Evolutionary conservation across 2,329 filamentous ascomycete genomes (phyloP).

Genomic region (Zymoseptoria ardabiliae): DNA sequence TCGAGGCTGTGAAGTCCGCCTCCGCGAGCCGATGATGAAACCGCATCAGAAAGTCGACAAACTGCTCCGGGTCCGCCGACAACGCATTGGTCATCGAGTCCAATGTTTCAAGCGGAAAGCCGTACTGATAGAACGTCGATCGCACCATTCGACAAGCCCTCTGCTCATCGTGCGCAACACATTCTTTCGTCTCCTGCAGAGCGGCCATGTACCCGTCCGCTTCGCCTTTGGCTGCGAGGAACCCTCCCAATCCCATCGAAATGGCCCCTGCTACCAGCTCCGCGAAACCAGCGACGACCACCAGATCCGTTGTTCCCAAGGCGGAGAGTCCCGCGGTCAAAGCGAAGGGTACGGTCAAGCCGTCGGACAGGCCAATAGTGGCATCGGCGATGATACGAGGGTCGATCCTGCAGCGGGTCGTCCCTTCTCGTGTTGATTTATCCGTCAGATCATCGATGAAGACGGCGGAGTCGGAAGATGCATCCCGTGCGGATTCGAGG

Average conservation of each 20-base stretch:
- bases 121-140: conserved; percentile 36
- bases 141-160: conserved; percentile 35
- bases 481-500: not conserved
- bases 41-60: conserved; percentile 42
- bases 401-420: conserved; percentile 16
- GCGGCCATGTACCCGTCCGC: conserved; percentile 42
- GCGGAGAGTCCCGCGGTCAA: conserved; percentile 37
- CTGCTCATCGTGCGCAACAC: conserved; percentile 33
- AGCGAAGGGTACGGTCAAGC: conserved; percentile 39
- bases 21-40: conserved; percentile 42
- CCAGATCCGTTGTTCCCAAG: conserved; percentile 32
- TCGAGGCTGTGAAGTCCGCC: conserved; percentile 35
- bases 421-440: not conserved
- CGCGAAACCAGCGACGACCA: conserved; percentile 34
- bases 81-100: conserved; percentile 15
- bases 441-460: not conserved
- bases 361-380: conserved; percentile 37
- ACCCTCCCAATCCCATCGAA: conserved; percentile 38
- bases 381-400: conserved; percentile 40
- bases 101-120: conserved; percentile 31
- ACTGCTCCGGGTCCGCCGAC: conserved; percentile 21
- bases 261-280: conserved; percentile 36
- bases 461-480: not conserved
- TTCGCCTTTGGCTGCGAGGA: conserved; percentile 44
- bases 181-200: conserved; percentile 36